Base-by-base conservation (phyloP, 345 rosid genomes). In the Pistacia atlantica region DNA sequence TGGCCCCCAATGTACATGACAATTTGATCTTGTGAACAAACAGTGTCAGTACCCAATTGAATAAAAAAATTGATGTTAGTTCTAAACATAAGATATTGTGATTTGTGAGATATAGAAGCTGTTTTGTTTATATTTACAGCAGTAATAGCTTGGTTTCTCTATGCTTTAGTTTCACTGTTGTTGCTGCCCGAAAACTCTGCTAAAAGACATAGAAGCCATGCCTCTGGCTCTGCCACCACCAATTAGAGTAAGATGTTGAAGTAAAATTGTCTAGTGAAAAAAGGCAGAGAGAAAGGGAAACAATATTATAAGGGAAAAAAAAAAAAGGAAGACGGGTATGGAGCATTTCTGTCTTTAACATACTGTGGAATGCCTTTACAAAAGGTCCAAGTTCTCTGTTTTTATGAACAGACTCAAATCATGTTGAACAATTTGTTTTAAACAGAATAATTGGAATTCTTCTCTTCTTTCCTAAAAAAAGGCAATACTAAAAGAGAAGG, bases 311-410 rank as follows among this genome's bases (percentile, higher is more conserved):
- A 57, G 52, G 75, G 33, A 1, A 60, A 65, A 65, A 75, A 60
- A 65, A 75, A 60, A 56, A 57, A 55, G 74, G 67, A 60, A 71
- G 48, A 62, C 61, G 60, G 86, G 90, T 80, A 88, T 90, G 91
- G 91, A 85, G 86, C 87, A 81, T 81, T 87, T 83, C 85, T 83
- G 88, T 88, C 70, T 88, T 64, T 80, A 80, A 82, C 79, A 75
- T 72, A 77, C 72, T 74, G 85, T 77, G 65, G 77, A 74, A 71
- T 77, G 82, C 76, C 86, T 75, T 80, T 68, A 37, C 64, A 73
- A 82, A 85, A 84, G 82, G 86, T 82, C 89, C 89, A 88, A 84
- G 84, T 85, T 78, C 86, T 86, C 82, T 86, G 87, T 80, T 88
- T 77, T 78, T 85, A 71, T 70, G 80, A 81, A 73, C 87, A 78